phyloP scores from a whole-genome alignment of 441 rosid species.

The Bruguiera hainesii region DNA sequence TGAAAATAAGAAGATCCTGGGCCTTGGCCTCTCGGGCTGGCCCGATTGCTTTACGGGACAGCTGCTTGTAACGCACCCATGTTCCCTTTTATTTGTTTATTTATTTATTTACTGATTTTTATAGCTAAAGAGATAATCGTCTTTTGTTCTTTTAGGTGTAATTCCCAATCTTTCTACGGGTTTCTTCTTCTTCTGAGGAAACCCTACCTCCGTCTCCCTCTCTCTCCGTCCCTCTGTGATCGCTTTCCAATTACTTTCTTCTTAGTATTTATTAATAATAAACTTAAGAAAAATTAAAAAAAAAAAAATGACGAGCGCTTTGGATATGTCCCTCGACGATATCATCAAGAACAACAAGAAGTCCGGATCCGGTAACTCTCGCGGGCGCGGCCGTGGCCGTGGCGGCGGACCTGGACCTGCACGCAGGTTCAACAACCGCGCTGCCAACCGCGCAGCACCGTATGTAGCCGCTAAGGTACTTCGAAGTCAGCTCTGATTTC shows the following conservation, averaged over 20 bases:
- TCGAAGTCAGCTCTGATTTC: constrained; percentile 17
- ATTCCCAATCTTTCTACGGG: too few relatives aligned
- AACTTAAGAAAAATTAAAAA: neutral
- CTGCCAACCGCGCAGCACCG: constrained; percentile 55
- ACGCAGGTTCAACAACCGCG: constrained; percentile 69
- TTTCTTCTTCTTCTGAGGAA: neutral
- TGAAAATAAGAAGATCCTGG: too few relatives aligned
- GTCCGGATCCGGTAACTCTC: constrained; percentile 49
- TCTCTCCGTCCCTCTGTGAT: constrained; percentile 7
- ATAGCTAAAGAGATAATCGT: too few relatives aligned
- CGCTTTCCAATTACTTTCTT: neutral
- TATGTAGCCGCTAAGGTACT: constrained; percentile 58
- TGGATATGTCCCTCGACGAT: constrained; percentile 96
- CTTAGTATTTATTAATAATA: too few relatives aligned
- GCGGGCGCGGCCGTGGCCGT: constrained; percentile 67
- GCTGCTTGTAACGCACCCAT: too few relatives aligned
- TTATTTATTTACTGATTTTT: too few relatives aligned
- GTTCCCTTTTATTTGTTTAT: too few relatives aligned
- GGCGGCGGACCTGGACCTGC: constrained; percentile 71
- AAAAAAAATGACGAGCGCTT: constrained; percentile 61
- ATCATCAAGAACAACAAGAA: constrained; percentile 74
- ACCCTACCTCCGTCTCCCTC: constrained; percentile 13
- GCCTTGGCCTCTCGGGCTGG: too few relatives aligned
- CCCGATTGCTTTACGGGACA: too few relatives aligned
- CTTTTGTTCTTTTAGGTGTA: too few relatives aligned